Evolutionary conservation across 176 grass and related monocot genomes (phyloP).

Genomic region (Thalia dealbata): DNA sequence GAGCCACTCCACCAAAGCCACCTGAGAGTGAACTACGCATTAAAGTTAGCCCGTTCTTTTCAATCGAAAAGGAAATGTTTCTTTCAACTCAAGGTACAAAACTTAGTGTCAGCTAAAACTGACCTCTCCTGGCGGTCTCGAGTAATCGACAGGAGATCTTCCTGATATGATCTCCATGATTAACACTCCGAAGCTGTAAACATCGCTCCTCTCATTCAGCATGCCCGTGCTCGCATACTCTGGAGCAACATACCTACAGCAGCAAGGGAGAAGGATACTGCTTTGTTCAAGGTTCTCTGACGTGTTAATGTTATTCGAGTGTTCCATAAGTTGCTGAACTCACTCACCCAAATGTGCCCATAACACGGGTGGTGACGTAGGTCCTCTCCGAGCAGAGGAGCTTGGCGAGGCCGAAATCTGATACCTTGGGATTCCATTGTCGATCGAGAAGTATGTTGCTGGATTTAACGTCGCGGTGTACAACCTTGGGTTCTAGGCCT

Average conservation of each 20-base stretch:
- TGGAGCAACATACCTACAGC: slow-evolving; percentile 69
- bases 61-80: not conserved
- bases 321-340: slow-evolving; percentile 8
- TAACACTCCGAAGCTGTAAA: slow-evolving; percentile 91
- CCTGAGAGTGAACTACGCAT: slow-evolving; percentile 28
- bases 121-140: slow-evolving; percentile 57
- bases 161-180: slow-evolving; percentile 81
- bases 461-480: slow-evolving; percentile 87
- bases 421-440: slow-evolving; percentile 80
- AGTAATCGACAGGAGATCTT: slow-evolving; percentile 85
- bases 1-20: slow-evolving; percentile 83
- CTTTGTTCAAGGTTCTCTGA: not conserved
- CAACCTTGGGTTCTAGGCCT: slow-evolving; percentile 85
- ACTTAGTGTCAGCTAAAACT: not conserved
- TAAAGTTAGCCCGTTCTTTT: not conserved
- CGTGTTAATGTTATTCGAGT: not conserved
- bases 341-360: slow-evolving; percentile 90
- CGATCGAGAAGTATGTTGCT: slow-evolving; percentile 87
- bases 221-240: slow-evolving; percentile 87
- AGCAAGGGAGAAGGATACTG: slow-evolving; percentile 6
- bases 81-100: not conserved
- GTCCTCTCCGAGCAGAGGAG: slow-evolving; percentile 60
- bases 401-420: slow-evolving; percentile 90
- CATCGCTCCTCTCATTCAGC: slow-evolving; percentile 88
- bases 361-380: slow-evolving; percentile 69